Conservation (phyloP, 2,329 filamentous ascomycete species). For the Fusarium sp. region DNA sequence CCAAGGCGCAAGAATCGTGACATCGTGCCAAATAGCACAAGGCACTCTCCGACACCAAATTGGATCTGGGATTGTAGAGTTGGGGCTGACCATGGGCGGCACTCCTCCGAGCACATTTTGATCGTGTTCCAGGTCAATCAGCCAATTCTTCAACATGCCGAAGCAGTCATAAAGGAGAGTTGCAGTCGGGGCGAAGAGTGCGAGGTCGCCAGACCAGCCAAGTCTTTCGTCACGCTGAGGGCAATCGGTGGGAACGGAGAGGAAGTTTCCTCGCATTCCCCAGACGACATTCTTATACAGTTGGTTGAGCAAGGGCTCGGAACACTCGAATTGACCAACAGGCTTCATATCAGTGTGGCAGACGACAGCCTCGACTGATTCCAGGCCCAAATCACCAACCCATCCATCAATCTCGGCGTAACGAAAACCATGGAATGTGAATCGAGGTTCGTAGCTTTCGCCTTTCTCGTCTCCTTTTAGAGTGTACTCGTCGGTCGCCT, state of each 20-base stretch:
- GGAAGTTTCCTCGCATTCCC: conserved; percentile 69
- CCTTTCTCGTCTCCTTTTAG: conserved; percentile 25
- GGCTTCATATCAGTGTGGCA: conserved; percentile 65
- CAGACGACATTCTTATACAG: conserved; percentile 66
- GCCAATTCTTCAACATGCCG: conserved; percentile 57
- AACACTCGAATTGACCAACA: conserved; percentile 63
- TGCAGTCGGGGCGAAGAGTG: conserved; percentile 62
- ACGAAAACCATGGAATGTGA: conserved; percentile 68
- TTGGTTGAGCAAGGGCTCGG: conserved; percentile 63
- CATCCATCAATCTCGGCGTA: conserved; percentile 62
- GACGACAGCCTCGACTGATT: conserved; percentile 45
- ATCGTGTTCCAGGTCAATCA: conserved; percentile 21
- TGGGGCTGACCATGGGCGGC: conserved; percentile 23
- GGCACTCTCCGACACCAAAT: conserved; percentile 28
- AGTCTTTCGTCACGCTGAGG: conserved; percentile 66
- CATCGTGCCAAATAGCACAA: conserved; percentile 56
- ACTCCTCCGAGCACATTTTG: conserved; percentile 17
- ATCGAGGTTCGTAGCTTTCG: conserved; percentile 57
- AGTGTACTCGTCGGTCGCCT: conserved; percentile 27
- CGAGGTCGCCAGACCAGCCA: conserved; percentile 64
- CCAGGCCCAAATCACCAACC: conserved; percentile 32
- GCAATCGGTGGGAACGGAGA: conserved; percentile 67
- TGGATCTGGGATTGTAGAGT: conserved; percentile 8
- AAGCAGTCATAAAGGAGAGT: conserved; percentile 64
- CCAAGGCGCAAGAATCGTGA: conserved; percentile 53